Evolutionary conservation across 148 eudicot species (phyloP).

Genomic region (Nepenthes mirabilis): DNA sequence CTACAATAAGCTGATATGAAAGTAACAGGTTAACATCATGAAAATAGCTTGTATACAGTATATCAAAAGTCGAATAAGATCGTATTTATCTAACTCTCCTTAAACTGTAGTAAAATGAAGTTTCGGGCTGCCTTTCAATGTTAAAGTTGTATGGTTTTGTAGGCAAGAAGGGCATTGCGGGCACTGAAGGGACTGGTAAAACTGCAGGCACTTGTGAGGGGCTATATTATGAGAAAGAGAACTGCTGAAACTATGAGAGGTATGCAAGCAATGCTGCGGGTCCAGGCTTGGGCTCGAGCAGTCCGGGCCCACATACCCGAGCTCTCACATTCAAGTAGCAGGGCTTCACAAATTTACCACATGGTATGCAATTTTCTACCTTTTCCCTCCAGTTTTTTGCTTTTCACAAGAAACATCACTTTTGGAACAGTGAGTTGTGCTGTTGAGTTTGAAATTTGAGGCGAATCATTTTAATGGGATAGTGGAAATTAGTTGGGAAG

Average conservation of each 20-base stretch:
- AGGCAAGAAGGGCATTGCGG: constrained; percentile 82
- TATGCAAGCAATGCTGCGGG: constrained; percentile 60
- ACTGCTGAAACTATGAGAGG: constrained; percentile 43
- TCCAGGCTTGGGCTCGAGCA: constrained; percentile 55
- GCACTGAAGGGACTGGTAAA: constrained; percentile 75
- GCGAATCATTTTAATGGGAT: too few relatives aligned
- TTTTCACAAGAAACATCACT: neutral
- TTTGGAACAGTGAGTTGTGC: neutral
- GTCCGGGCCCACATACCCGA: constrained; percentile 32
- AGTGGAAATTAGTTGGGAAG: too few relatives aligned
- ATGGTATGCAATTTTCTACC: constrained; percentile 24
- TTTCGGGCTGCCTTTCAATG: too few relatives aligned
- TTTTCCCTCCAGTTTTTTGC: constrained; percentile 5
- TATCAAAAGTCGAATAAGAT: too few relatives aligned
- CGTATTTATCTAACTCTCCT: too few relatives aligned
- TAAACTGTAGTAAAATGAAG: too few relatives aligned
- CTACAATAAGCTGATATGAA: too few relatives aligned
- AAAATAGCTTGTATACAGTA: too few relatives aligned
- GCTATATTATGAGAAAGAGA: constrained; percentile 65
- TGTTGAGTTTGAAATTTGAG: too few relatives aligned
- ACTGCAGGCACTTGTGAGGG: constrained; percentile 79
- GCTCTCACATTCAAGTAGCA: constrained; percentile 36
- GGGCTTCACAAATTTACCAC: constrained; percentile 27
- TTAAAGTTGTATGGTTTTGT: neutral
- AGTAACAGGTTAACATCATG: too few relatives aligned